A percentile compares a stretch with the other conserved stretches of the same genome.
Conservation (phyloP, 257 asterid genomes). For the Nicotiana obtusifolia region DNA sequence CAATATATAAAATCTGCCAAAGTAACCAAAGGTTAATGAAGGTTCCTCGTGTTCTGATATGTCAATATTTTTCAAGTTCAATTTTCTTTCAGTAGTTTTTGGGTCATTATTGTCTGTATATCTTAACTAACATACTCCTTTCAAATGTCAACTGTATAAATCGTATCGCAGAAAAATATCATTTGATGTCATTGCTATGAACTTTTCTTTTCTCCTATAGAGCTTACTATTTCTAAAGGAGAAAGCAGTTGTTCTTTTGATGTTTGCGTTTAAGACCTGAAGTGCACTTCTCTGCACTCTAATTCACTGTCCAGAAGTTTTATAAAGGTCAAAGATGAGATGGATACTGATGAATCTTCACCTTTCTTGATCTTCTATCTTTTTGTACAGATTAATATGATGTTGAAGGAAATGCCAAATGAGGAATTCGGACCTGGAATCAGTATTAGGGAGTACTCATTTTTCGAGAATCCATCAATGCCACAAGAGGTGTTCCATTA, state of each 20-base stretch:
- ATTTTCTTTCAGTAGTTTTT: background rate
- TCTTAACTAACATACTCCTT: background rate
- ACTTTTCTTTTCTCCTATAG: background rate
- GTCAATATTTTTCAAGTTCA: background rate
- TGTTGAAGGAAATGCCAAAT: conserved; percentile 65
- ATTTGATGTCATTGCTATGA: background rate
- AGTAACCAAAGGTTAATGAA: background rate
- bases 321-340: background rate
- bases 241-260: background rate
- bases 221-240: background rate
- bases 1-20: background rate
- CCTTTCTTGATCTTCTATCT: background rate
- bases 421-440: conserved; percentile 80
- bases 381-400: conserved; percentile 57
- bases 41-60: background rate
- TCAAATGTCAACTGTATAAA: background rate
- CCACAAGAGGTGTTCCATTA: conserved; percentile 55
- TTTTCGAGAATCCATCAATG: conserved; percentile 70
- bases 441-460: conserved; percentile 75
- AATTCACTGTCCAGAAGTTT: conserved; percentile 1
- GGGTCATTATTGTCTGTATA: background rate
- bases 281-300: background rate
- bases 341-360: background rate
- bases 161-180: background rate
- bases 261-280: background rate